Percentiles rank a stretch among this genome's conserved stretches.
phyloP scores from a whole-genome alignment of 495 filamentous ascomycete genomes.

The Ascodesmis nigricans region DNA sequence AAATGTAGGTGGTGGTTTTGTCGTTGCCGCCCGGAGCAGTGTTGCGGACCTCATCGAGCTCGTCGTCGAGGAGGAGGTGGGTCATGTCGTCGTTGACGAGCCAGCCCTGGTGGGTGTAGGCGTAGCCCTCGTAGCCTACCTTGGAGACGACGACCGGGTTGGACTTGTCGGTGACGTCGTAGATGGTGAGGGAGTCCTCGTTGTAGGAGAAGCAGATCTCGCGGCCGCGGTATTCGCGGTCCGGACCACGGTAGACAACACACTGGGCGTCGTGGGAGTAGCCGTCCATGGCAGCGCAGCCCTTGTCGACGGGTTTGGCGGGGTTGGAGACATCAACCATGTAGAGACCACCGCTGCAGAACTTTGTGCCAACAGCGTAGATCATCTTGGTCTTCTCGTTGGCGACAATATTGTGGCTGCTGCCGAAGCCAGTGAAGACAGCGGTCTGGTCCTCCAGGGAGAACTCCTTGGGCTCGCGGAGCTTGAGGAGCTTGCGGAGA shows the following conservation, averaged over 20 bases:
- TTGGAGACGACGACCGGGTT: constrained; percentile 29
- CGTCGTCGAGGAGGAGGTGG: constrained; percentile 39
- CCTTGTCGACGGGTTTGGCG: constrained; percentile 29
- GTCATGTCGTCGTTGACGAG: constrained; percentile 31
- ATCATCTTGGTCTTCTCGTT: constrained; percentile 31
- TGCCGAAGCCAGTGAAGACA: constrained; percentile 1
- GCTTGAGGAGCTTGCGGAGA: constrained; percentile 20
- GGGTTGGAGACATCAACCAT: constrained; percentile 33
- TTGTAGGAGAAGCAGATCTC: constrained; percentile 43
- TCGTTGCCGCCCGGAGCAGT: constrained; percentile 27
- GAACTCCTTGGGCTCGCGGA: too few species aligned
- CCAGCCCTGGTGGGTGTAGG: constrained; percentile 41
- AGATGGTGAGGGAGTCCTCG: constrained; percentile 29
- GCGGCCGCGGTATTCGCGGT: constrained; percentile 29
- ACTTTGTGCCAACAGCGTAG: constrained; percentile 29
- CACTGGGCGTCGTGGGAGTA: constrained; percentile 43
- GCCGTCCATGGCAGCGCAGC: constrained; percentile 32
- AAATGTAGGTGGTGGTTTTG: constrained; percentile 31
- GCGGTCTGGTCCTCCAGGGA: neutral
- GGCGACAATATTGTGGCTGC: constrained; percentile 31
- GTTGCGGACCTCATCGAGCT: constrained; percentile 33
- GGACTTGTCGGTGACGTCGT: constrained; percentile 34
- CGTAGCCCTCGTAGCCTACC: constrained; percentile 32
- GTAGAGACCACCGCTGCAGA: constrained; percentile 31
- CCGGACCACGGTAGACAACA: constrained; percentile 35